A percentile compares a stretch with the other conserved stretches of the same genome.
Evolutionary conservation across 129 eudicot species (phyloP).

Genomic region (Artemisia argyi): DNA sequence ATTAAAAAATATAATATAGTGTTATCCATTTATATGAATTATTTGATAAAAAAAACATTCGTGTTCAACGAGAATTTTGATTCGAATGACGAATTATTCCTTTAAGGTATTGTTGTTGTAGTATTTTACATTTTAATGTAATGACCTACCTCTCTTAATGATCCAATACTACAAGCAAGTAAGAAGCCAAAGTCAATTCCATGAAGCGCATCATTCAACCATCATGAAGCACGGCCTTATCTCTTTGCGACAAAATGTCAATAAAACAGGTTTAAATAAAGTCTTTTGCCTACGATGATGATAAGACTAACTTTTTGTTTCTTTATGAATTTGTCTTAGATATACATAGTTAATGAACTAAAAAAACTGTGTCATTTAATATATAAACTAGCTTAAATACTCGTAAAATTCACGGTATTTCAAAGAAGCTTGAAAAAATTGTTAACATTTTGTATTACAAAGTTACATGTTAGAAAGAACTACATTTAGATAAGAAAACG

Average conservation of each 20-base stretch:
- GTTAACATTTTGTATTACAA: too few relatives aligned
- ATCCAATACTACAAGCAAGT: not conserved
- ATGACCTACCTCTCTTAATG: not conserved
- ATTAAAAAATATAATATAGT: not conserved
- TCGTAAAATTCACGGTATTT: too few relatives aligned
- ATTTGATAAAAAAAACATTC: not conserved
- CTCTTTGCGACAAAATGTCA: not conserved
- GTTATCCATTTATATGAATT: not conserved
- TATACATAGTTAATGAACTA: too few relatives aligned
- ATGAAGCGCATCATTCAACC: not conserved
- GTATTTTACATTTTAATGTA: not conserved
- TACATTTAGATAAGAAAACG: too few relatives aligned
- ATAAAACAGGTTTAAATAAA: not conserved
- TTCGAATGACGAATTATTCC: not conserved
- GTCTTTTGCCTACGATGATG: not conserved
- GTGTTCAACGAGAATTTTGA: not conserved
- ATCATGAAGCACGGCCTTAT: not conserved
- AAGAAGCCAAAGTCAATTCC: too few relatives aligned
- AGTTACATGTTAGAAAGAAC: too few relatives aligned
- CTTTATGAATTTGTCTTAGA: too few relatives aligned
- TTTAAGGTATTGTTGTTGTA: not conserved
- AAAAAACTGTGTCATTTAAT: too few relatives aligned
- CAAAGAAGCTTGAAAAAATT: too few relatives aligned
- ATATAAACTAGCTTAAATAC: too few relatives aligned
- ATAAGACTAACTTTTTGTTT: not conserved